phyloP scores from a whole-genome alignment of 345 rosid genomes.

The Raphanus raphanistrum region DNA sequence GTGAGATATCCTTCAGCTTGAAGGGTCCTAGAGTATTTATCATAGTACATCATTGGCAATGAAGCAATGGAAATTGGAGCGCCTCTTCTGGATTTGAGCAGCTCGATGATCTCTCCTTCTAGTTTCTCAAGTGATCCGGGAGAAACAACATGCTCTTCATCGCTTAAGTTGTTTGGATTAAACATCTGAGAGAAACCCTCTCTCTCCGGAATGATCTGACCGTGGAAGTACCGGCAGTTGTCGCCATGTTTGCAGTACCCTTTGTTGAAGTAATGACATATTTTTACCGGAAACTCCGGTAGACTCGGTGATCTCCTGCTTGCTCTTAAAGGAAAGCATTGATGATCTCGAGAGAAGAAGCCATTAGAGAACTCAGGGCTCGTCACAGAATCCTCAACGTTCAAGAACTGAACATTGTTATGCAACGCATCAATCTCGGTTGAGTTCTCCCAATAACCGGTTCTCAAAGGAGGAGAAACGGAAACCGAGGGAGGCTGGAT shows the following conservation, averaged over 20 bases:
- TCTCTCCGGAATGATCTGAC: constrained; percentile 41
- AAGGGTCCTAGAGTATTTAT: constrained; percentile 78
- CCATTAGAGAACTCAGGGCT: constrained; percentile 51
- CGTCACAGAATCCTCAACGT: constrained; percentile 29
- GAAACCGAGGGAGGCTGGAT: constrained; percentile 5
- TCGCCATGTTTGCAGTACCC: constrained; percentile 90
- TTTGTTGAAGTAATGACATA: constrained; percentile 83
- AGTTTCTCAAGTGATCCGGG: constrained; percentile 78
- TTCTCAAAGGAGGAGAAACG: constrained; percentile 35
- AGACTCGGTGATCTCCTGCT: constrained; percentile 76
- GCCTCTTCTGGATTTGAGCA: constrained; percentile 80
- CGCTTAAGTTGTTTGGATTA: constrained; percentile 40
- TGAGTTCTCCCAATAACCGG: constrained; percentile 57
- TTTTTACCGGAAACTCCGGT: constrained; percentile 82
- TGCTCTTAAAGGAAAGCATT: constrained; percentile 47
- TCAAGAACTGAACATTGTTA: constrained; percentile 47
- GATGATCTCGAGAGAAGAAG: constrained; percentile 49
- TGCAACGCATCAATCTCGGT: constrained; percentile 43
- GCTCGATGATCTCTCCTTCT: constrained; percentile 76
- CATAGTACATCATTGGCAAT: constrained; percentile 82
- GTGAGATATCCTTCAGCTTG: constrained; percentile 98
- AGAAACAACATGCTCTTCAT: constrained; percentile 66
- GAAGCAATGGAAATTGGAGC: constrained; percentile 91
- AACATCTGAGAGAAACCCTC: constrained; percentile 60
- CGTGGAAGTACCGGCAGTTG: constrained; percentile 84